Conservation (phyloP, 495 filamentous ascomycete species). For the Aspergillus wentii region DNA sequence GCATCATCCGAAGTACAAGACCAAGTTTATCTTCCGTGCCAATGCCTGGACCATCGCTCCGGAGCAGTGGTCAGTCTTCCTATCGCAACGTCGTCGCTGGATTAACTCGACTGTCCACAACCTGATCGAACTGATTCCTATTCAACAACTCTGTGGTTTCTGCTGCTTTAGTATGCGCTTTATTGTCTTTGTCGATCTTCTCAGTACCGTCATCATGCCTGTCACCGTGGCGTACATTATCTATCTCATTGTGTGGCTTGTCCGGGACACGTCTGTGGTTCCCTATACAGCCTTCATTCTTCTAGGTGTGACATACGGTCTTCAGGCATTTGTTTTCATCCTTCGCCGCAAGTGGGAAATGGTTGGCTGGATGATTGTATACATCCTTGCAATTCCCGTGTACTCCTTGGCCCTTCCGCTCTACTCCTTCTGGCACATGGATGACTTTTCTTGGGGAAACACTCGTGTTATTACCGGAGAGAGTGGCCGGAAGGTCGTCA, state of each 20-base stretch:
- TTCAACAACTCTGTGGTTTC: constrained; percentile 95
- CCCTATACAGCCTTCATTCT: constrained; percentile 85
- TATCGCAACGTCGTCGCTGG: constrained; percentile 97
- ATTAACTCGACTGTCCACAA: constrained; percentile 99
- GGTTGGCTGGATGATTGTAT: constrained; percentile 98
- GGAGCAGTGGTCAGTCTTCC: constrained; percentile 87
- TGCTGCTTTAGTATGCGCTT: constrained; percentile 99
- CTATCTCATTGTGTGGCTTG: constrained; percentile 78
- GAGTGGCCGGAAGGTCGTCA: constrained; percentile 84
- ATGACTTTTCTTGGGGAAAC: constrained; percentile 98
- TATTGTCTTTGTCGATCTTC: constrained; percentile 89
- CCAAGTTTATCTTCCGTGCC: constrained; percentile 89
- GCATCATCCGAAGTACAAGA: constrained; percentile 89
- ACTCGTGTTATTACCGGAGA: constrained; percentile 97
- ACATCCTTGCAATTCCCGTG: constrained; percentile 85
- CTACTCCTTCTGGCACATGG: constrained; percentile 99
- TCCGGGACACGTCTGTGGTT: constrained; percentile 53
- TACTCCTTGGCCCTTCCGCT: constrained; percentile 88
- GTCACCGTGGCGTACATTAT: constrained; percentile 88
- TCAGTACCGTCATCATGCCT: constrained; percentile 87
- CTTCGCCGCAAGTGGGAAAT: constrained; percentile 96
- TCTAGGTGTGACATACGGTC: constrained; percentile 89
- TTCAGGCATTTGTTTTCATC: constrained; percentile 97
- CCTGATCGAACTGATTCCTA: constrained; percentile 87
- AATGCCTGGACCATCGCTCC: constrained; percentile 96